Evolutionary conservation across 2,329 filamentous ascomycete species (phyloP), one percentile per base, ranked within the genome.

Genomic region (Clarireedia sp.): DNA sequence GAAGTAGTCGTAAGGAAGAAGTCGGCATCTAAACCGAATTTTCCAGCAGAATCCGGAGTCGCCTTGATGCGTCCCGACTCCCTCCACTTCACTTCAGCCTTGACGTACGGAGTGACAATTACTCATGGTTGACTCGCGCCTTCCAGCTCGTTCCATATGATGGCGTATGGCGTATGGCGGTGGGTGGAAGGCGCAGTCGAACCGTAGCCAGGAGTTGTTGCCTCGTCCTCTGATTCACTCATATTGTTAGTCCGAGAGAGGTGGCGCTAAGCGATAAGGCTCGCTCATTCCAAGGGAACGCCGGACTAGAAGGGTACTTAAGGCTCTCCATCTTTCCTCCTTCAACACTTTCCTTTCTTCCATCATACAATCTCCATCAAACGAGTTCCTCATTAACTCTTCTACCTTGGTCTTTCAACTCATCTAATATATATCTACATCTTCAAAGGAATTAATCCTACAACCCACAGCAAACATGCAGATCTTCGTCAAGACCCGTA

Each of bases 401-500:
- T 33, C 29, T 33, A 12, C 29, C 12, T 33, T 33, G 10, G 10
- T 24, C 17, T n/a, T 46, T 44, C 45, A 55, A 38, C 44, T 56
- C 57, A 56, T 50, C 38, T 40, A 59, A 48, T 36, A 44, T 23
- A 52, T 45, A 48, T 48, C 51, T 33, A 48, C 55, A 58, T 49
- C 54, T 56, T 58, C 47, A 44, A 9, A 37, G 48, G 29, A 44
- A 41, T 41, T 44, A 51, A 37, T 26, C 14, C 58, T 52, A 51
- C 56, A 57, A 56, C 54, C 59, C 62, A 57, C n/a, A 65, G 57
- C 29, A 33, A 33, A 12, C 74, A 95, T 96, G 91, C 91, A 96
- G 82, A 96, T 96, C 81, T 96, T 96, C 75, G 91, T 96, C 69
- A 96, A 96, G 86, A 96, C 90, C 67, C 82, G 86, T 90, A 79